A percentile compares a stretch with the other conserved stretches of the same genome.
Conservation (phyloP, 306 rosid genomes). For the Acacia crassicarpa region DNA sequence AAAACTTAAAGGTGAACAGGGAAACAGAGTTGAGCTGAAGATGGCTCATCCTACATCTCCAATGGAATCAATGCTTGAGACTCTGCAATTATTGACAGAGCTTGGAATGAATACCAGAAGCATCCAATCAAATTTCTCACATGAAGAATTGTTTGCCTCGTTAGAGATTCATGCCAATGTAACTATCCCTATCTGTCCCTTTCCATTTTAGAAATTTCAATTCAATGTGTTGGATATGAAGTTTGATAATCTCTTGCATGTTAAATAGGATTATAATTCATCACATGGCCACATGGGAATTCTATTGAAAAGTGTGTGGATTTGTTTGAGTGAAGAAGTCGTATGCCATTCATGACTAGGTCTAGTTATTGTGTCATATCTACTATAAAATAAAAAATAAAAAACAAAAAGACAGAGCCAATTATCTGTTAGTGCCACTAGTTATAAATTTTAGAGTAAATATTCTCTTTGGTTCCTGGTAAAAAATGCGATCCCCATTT, state of each 20-base stretch:
- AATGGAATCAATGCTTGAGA: conserved; percentile 55
- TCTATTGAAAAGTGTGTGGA: background rate
- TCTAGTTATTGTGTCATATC: background rate
- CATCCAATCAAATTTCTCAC: conserved; percentile 50
- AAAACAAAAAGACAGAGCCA: background rate
- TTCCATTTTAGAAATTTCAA: background rate
- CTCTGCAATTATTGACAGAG: conserved; percentile 48
- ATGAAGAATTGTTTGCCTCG: conserved; percentile 41
- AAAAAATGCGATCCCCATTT: no score
- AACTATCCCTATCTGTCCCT: background rate
- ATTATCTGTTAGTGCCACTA: background rate
- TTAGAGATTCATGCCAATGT: conserved; percentile 48
- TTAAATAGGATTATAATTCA: background rate
- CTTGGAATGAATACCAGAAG: conserved; percentile 42
- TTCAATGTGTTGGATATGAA: background rate
- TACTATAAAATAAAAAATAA: background rate
- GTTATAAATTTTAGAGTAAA: no score
- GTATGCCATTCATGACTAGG: background rate
- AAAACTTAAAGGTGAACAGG: conserved; percentile 6
- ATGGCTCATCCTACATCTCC: conserved; percentile 47
- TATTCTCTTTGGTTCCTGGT: no score
- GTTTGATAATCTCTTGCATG: background rate
- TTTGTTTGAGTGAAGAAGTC: background rate
- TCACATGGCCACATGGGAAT: background rate
- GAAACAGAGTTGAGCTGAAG: conserved; percentile 32